phyloP scores from a whole-genome alignment of 768 basidiomycete genomes.

The Suillus occidentalis region DNA sequence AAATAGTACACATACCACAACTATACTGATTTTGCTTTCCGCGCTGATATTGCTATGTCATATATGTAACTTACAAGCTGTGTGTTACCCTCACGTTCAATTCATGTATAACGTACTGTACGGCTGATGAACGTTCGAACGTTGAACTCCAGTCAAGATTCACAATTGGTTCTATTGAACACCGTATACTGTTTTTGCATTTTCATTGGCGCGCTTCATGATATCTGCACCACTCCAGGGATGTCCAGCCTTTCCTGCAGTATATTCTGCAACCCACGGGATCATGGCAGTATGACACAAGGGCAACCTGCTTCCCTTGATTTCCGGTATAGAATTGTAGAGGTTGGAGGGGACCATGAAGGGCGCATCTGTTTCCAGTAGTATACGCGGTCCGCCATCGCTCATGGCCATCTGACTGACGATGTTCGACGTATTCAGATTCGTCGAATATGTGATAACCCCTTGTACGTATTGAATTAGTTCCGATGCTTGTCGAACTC shows the following conservation, averaged over 20 bases:
- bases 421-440: slow-evolving; percentile 66
- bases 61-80: neutral
- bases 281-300: slow-evolving; percentile 80
- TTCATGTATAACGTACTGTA: neutral
- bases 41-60: neutral
- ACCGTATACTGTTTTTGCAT: slow-evolving; percentile 64
- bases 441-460: slow-evolving; percentile 78
- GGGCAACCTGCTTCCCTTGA: slow-evolving; percentile 59
- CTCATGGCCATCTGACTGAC: slow-evolving; percentile 51
- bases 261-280: slow-evolving; percentile 81
- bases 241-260: slow-evolving; percentile 46
- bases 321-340: slow-evolving; percentile 50
- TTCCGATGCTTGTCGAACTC: neutral
- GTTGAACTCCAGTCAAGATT: neutral
- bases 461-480: slow-evolving; percentile 37
- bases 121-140: too few species aligned
- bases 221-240: slow-evolving; percentile 57
- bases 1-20: neutral
- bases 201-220: slow-evolving; percentile 61
- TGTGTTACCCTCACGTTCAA: slow-evolving; percentile 5
- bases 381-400: slow-evolving; percentile 40
- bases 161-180: slow-evolving; percentile 10
- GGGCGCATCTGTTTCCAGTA: slow-evolving; percentile 81
- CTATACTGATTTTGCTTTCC: neutral
- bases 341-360: slow-evolving; percentile 83